A percentile compares a stretch with the other conserved stretches of the same genome.
phyloP scores from a whole-genome alignment of 371 early-diverging fungal species.

The Cokeromyces recurvatus region DNA sequence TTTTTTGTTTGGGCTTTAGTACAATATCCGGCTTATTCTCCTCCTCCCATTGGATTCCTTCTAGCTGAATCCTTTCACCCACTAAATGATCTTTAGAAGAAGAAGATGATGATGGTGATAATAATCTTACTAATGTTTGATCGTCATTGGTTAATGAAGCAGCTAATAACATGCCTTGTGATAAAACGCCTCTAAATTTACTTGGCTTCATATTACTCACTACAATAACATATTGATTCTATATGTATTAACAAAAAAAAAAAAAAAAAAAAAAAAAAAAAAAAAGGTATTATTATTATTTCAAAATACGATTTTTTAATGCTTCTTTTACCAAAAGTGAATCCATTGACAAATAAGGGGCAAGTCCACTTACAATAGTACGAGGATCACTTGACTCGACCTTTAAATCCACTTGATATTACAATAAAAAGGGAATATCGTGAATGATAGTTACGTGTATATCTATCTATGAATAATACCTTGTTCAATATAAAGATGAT shows the following conservation, averaged over 20 bases:
- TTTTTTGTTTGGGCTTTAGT: constrained; percentile 54
- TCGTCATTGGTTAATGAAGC: constrained; percentile 32
- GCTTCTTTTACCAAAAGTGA: constrained; percentile 31
- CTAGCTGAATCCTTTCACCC: constrained; percentile 45
- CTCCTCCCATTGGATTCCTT: constrained; percentile 17
- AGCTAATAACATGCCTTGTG: constrained; percentile 59
- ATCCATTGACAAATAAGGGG: constrained; percentile 50
- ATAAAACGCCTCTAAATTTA: constrained; percentile 53
- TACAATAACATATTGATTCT: constrained; percentile 47
- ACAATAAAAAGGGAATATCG: too few species aligned
- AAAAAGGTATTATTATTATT: neutral
- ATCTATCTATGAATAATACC: constrained; percentile 17
- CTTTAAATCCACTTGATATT: constrained; percentile 10
- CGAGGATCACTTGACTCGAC: constrained; percentile 54
- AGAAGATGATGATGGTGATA: constrained; percentile 40
- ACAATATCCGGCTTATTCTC: constrained; percentile 22
- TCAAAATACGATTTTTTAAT: too few species aligned
- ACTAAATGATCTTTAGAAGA: too few species aligned
- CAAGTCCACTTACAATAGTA: constrained; percentile 77
- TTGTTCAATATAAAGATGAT: constrained; percentile 73
- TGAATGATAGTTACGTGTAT: neutral
- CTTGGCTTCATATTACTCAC: constrained; percentile 60
- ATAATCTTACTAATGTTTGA: constrained; percentile 32
- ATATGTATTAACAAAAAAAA: too few species aligned
- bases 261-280: neutral